Conservation (phyloP, 2,329 filamentous ascomycete species). For the Colletotrichum endophyticum region DNA sequence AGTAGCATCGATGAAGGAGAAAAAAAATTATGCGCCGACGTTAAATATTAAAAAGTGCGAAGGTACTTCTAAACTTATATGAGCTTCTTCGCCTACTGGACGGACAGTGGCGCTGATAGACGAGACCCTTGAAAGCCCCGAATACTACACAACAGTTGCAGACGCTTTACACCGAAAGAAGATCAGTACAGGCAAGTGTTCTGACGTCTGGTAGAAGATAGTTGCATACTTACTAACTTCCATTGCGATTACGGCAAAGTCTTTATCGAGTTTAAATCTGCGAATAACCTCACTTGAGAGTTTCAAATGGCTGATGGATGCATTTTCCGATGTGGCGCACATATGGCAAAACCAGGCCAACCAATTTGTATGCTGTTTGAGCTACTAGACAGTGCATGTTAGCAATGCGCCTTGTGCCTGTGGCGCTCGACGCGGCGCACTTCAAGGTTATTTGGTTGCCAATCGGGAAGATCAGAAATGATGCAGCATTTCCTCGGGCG, state of each 20-base stretch:
- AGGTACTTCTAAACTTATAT: accelerated
- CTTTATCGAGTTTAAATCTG: background rate
- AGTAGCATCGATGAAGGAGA: background rate
- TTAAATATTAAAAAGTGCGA: too few species aligned
- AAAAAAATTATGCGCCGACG: background rate
- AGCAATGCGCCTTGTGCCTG: background rate
- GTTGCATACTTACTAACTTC: background rate
- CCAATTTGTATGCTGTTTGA: background rate
- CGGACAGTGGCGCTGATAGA: background rate
- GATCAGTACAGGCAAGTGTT: accelerated
- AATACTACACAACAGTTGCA: background rate
- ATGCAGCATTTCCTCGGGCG: background rate
- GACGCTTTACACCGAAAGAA: background rate
- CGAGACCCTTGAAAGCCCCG: background rate
- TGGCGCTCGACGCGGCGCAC: background rate
- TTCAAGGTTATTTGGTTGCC: background rate
- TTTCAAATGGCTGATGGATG: background rate
- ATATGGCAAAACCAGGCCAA: background rate
- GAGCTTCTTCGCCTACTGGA: background rate
- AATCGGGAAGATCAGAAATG: background rate
- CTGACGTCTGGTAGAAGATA: too few species aligned
- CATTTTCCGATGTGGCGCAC: background rate
- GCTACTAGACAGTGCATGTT: background rate
- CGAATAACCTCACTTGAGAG: background rate
- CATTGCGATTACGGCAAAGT: background rate